phyloP scores from a whole-genome alignment of 1,284 basidiomycete species.

The Austroboletus novae-zelandiae region DNA sequence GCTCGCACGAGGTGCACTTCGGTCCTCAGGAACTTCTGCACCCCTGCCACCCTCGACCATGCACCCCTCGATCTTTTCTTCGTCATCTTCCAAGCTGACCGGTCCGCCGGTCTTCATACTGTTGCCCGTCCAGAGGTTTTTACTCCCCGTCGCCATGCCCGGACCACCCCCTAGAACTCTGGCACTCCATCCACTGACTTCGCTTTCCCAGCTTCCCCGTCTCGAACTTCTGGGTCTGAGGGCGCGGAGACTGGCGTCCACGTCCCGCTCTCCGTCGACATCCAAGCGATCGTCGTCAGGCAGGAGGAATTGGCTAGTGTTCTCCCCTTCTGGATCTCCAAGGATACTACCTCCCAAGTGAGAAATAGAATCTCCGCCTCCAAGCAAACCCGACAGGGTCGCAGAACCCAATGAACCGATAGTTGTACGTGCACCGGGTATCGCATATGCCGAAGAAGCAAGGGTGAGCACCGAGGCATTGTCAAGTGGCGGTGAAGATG shows the following conservation, averaged over 20 bases:
- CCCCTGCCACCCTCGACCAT: slow-evolving; percentile 8
- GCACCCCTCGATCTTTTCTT: slow-evolving; percentile 21
- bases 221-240: slow-evolving; percentile 76
- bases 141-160: slow-evolving; percentile 44
- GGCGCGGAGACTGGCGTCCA: slow-evolving; percentile 76
- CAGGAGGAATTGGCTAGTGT: slow-evolving; percentile 61
- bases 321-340: slow-evolving; percentile 56
- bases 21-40: slow-evolving; percentile 11
- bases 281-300: slow-evolving; percentile 62
- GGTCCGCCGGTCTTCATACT: slow-evolving; percentile 53
- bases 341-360: slow-evolving; percentile 58
- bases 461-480: slow-evolving; percentile 92
- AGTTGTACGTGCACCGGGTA: slow-evolving; percentile 49
- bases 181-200: slow-evolving; percentile 82
- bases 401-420: slow-evolving; percentile 43
- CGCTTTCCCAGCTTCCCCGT: slow-evolving; percentile 82
- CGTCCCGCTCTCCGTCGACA: slow-evolving; percentile 53
- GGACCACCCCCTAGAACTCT: slow-evolving; percentile 44
- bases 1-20: slow-evolving; percentile 3
- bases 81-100: slow-evolving; percentile 40
- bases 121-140: slow-evolving; percentile 57
- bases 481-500: slow-evolving; percentile 84
- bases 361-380: slow-evolving; percentile 64
- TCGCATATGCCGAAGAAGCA: slow-evolving; percentile 86
- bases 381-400: slow-evolving; percentile 48